Percentiles rank a stretch among this genome's conserved stretches.
Evolutionary conservation across 225 moss, liverwort and hornwort genomes (phyloP).

Genomic region (Pleurozium schreberi): DNA sequence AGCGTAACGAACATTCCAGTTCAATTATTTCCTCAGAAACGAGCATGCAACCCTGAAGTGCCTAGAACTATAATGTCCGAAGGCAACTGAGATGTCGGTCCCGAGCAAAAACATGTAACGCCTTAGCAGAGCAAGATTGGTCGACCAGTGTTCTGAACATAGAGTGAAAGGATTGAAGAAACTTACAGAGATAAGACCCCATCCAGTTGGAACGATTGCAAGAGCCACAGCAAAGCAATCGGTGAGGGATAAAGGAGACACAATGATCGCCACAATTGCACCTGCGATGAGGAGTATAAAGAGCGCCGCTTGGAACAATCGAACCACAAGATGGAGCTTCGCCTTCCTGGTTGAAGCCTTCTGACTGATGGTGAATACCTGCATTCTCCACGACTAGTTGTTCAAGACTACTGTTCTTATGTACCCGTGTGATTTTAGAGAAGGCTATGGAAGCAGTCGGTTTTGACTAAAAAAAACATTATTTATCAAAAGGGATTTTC

Average conservation of each 20-base stretch:
- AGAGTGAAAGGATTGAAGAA: not conserved
- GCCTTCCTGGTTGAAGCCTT: slow-evolving; percentile 44
- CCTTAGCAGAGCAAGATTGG: not conserved
- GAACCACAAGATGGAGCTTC: slow-evolving; percentile 53
- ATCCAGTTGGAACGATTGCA: slow-evolving; percentile 79
- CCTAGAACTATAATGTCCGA: not conserved
- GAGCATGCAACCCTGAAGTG: not conserved
- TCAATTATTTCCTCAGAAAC: not conserved
- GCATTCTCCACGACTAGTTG: not conserved
- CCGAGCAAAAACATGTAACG: not conserved
- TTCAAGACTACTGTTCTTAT: not conserved
- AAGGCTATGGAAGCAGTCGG: not conserved
- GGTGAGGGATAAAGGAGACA: slow-evolving; percentile 50
- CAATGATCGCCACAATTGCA: slow-evolving; percentile 29
- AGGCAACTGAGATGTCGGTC: not conserved
- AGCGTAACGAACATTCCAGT: not conserved
- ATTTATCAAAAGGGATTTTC: not conserved
- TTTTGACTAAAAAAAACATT: not conserved
- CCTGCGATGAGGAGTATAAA: slow-evolving; percentile 45
- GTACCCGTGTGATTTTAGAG: not conserved
- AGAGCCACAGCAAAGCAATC: slow-evolving; percentile 79
- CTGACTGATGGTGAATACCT: slow-evolving; percentile 74
- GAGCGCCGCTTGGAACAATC: slow-evolving; percentile 62
- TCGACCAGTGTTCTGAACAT: not conserved
- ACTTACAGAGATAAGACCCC: slow-evolving; percentile 90